Percentiles rank a stretch among this genome's conserved stretches.
Evolutionary conservation across 306 rosid species (phyloP).

Genomic region (Aeschynomene evenia): DNA sequence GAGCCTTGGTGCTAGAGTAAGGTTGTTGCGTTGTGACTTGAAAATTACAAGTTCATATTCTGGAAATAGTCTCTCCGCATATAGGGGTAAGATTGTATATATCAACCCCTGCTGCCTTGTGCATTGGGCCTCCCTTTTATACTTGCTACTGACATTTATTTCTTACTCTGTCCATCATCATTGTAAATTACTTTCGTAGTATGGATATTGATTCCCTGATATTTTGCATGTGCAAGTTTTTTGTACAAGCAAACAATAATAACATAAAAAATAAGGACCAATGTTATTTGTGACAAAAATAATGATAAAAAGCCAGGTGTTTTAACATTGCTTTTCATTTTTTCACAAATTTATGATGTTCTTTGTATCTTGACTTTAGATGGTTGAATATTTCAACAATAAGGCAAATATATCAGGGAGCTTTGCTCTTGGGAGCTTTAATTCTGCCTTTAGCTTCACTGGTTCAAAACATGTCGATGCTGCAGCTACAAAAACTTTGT

Average conservation of each 20-base stretch:
- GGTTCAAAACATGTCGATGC: conserved; percentile 74
- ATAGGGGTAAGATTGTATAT: too few species aligned
- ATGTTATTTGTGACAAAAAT: neutral
- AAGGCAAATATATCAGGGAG: conserved; percentile 62
- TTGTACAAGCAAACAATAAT: neutral
- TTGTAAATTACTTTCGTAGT: neutral
- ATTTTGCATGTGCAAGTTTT: neutral
- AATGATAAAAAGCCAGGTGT: neutral
- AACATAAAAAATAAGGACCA: neutral
- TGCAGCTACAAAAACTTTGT: conserved; percentile 64
- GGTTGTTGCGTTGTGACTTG: too few species aligned
- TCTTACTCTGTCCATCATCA: neutral
- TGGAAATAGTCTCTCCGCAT: too few species aligned
- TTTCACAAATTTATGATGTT: conserved; percentile 18
- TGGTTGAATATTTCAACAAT: conserved; percentile 80
- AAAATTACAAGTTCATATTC: too few species aligned
- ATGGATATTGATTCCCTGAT: neutral
- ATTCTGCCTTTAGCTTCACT: conserved; percentile 83
- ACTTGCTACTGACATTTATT: neutral
- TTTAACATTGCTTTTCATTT: neutral
- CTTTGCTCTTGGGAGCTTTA: conserved; percentile 80
- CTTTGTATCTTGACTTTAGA: conserved; percentile 54
- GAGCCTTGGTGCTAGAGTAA: too few species aligned
- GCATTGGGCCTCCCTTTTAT: too few species aligned
- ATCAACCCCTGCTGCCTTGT: too few species aligned